phyloP scores from a whole-genome alignment of 208 protist genomes.

The Spongospora subterranea region DNA sequence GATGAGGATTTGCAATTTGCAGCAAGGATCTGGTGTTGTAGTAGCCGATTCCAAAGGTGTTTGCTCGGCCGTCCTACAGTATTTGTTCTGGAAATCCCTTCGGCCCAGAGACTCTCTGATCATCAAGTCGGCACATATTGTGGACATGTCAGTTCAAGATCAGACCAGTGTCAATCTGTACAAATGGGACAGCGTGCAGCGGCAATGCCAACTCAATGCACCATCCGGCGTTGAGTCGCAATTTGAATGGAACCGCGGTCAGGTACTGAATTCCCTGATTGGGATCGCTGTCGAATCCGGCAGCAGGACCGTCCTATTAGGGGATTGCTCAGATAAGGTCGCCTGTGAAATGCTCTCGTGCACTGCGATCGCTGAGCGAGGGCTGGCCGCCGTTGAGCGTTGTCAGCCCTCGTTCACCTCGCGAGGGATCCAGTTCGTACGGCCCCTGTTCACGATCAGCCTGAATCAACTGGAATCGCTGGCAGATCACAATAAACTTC shows the following conservation, averaged over 20 bases:
- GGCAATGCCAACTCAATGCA: background rate
- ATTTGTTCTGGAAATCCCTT: background rate
- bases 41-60: background rate
- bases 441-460: background rate
- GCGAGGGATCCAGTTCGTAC: background rate
- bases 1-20: background rate
- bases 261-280: background rate
- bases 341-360: conserved; percentile 24
- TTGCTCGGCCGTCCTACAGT: background rate
- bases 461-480: background rate
- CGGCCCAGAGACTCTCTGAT: background rate
- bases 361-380: background rate
- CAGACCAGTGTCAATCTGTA: background rate
- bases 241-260: background rate
- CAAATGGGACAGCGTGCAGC: background rate
- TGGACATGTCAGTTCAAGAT: background rate
- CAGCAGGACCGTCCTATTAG: background rate
- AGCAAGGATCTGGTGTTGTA: background rate
- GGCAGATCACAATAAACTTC: background rate
- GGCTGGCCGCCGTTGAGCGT: conserved; percentile 3
- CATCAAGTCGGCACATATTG: background rate
- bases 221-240: background rate
- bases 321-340: conserved; percentile 2
- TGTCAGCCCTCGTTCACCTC: background rate
- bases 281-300: background rate